Percentiles rank a stretch among this genome's conserved stretches.
Evolutionary conservation across 2,329 filamentous ascomycete species (phyloP).

Genomic region (Lasiodiplodia citricola): DNA sequence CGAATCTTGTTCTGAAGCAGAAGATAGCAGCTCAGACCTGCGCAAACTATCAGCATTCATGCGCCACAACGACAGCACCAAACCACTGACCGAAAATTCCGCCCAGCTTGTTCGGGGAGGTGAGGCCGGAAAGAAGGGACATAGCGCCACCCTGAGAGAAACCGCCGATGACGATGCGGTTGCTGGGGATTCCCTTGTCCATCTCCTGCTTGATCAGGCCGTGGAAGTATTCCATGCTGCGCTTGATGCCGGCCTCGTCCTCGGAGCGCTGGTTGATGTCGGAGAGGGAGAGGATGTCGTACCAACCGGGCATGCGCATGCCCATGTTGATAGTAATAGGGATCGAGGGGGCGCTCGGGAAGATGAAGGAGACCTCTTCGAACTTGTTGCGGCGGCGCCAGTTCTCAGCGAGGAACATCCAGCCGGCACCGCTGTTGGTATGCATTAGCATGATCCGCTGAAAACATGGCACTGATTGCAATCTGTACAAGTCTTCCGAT

Average conservation of each 20-base stretch:
- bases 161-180: constrained; percentile 84
- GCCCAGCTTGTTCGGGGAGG: constrained; percentile 74
- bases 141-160: constrained; percentile 90
- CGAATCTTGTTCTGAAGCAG: constrained; percentile 70
- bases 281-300: constrained; percentile 67
- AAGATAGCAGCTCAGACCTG: constrained; percentile 76
- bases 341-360: constrained; percentile 87
- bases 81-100: constrained; percentile 69
- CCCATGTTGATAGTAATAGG: constrained; percentile 84
- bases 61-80: background rate
- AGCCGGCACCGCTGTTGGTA: constrained; percentile 21
- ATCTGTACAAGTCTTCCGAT: background rate
- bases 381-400: constrained; percentile 82
- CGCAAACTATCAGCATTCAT: background rate
- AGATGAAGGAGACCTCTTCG: constrained; percentile 89
- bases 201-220: constrained; percentile 80
- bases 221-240: constrained; percentile 77
- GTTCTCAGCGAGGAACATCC: constrained; percentile 81
- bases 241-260: constrained; percentile 76
- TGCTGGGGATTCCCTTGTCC: constrained; percentile 76
- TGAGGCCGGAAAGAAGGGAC: constrained; percentile 80
- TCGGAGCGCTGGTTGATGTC: constrained; percentile 55
- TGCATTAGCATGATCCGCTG: constrained; percentile 15
- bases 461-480: background rate
- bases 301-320: constrained; percentile 86